Percentiles rank a stretch among this genome's conserved stretches.
Evolutionary conservation across 208 protist genomes (phyloP).

Genomic region (Naegleria lovaniensis): DNA sequence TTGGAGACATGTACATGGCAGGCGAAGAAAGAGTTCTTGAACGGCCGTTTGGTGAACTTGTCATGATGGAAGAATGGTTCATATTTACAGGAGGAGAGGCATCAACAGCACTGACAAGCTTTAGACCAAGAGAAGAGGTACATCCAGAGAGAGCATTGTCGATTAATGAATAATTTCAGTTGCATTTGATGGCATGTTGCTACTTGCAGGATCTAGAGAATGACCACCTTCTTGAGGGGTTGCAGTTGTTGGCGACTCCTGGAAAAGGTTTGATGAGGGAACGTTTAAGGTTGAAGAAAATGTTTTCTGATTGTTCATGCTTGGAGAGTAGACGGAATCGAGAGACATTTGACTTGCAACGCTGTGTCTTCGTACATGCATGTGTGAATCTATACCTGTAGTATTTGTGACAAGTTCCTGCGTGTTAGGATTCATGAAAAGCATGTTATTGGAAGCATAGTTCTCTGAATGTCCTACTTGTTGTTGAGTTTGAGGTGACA

Average conservation of each 20-base stretch:
- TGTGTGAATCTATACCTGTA: too few species aligned
- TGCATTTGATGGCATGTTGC: not conserved
- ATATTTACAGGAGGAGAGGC: not conserved
- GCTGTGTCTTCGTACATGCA: not conserved
- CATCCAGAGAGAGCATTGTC: not conserved
- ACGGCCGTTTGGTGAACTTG: not conserved
- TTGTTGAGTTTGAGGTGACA: not conserved
- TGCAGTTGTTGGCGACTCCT: not conserved
- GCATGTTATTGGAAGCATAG: not conserved
- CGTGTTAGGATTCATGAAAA: too few species aligned
- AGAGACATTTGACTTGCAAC: not conserved
- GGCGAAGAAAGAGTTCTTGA: not conserved
- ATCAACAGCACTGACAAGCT: not conserved
- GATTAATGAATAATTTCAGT: not conserved
- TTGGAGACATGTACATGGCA: not conserved
- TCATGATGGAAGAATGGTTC: too few species aligned
- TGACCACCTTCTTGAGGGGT: not conserved
- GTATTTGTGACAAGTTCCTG: not conserved
- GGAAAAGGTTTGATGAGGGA: too few species aligned
- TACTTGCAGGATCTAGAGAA: too few species aligned
- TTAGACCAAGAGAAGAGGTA: not conserved
- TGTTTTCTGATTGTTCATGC: too few species aligned
- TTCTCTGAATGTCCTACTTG: not conserved
- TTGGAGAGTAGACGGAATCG: not conserved
- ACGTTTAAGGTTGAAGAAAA: too few species aligned